A percentile compares a stretch with the other conserved stretches of the same genome.
phyloP scores from a whole-genome alignment of 768 basidiomycete species.

The Trametes meyenii region DNA sequence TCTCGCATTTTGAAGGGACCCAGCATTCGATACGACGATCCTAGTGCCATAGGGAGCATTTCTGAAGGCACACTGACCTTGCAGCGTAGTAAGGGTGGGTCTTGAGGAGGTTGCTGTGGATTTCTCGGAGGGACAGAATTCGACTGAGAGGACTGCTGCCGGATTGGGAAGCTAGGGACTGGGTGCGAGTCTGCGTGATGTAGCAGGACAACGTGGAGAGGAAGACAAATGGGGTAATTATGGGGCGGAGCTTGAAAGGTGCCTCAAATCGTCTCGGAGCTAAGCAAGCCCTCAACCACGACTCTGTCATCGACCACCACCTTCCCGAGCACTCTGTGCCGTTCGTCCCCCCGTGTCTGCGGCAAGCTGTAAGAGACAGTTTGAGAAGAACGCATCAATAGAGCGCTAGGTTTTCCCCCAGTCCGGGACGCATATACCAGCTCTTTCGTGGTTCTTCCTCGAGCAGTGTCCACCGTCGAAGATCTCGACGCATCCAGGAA shows the following conservation, averaged over 20 bases:
- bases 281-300: conserved; percentile 29
- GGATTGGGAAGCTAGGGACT: conserved; percentile 28
- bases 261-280: conserved; percentile 12
- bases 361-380: conserved; percentile 32
- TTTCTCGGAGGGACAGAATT: conserved; percentile 22
- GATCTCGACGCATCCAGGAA: not conserved
- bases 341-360: conserved; percentile 21
- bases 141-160: conserved; percentile 20
- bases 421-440: conserved; percentile 13
- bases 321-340: conserved; percentile 32
- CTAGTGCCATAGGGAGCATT: not conserved
- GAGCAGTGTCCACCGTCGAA: conserved; percentile 3
- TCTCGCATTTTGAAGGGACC: not conserved
- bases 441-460: conserved; percentile 11
- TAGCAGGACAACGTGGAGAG: not conserved
- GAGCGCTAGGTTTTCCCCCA: conserved; percentile 14
- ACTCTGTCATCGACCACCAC: conserved; percentile 51
- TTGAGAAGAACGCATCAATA: conserved; percentile 19
- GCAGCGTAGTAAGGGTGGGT: conserved; percentile 27
- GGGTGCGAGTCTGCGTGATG: conserved; percentile 21
- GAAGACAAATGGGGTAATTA: conserved; percentile 5
- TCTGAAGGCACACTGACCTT: conserved; percentile 32
- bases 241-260: conserved; percentile 40
- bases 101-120: conserved; percentile 37
- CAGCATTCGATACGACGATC: conserved; percentile 1